phyloP scores from a whole-genome alignment of 495 filamentous ascomycete species.

The Aspergillus olivimuriae region DNA sequence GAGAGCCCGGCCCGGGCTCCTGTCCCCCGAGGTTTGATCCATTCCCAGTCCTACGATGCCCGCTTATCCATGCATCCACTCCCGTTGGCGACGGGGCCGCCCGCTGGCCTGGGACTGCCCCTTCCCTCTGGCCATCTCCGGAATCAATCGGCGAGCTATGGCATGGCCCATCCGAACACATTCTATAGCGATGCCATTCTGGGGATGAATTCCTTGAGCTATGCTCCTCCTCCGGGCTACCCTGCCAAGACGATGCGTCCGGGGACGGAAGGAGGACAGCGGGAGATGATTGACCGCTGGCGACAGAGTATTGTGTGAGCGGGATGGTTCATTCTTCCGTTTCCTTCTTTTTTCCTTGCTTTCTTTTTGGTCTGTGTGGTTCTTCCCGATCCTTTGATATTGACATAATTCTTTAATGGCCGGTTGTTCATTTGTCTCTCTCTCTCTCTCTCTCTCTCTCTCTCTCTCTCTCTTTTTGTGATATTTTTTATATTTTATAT shows the following conservation, averaged over 20 bases:
- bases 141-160: constrained; percentile 22
- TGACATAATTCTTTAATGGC: background rate
- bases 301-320: constrained; percentile 64
- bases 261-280: constrained; percentile 49
- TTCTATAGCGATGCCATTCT: constrained; percentile 27
- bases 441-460: background rate
- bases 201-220: constrained; percentile 30
- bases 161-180: constrained; percentile 20
- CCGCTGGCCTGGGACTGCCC: too few species aligned
- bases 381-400: background rate
- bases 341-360: constrained; percentile 6
- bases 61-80: constrained; percentile 31
- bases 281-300: constrained; percentile 86
- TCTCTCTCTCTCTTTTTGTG: background rate
- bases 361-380: constrained; percentile 5
- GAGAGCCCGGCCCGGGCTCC: constrained; percentile 1
- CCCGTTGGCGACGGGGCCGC: constrained; percentile 13
- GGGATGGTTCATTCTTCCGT: constrained; percentile 4
- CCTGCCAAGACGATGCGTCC: constrained; percentile 25
- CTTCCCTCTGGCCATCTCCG: too few species aligned
- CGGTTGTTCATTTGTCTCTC: background rate
- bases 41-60: constrained; percentile 14
- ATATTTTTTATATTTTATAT: background rate
- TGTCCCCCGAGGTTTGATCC: background rate
- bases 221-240: constrained; percentile 26